Percentiles rank a stretch among this genome's conserved stretches.
These are phyloP conservation scores for Candida sakaeoensis DNA, from an alignment of 805 yeast species.

Conservation along the genomic window DNA sequence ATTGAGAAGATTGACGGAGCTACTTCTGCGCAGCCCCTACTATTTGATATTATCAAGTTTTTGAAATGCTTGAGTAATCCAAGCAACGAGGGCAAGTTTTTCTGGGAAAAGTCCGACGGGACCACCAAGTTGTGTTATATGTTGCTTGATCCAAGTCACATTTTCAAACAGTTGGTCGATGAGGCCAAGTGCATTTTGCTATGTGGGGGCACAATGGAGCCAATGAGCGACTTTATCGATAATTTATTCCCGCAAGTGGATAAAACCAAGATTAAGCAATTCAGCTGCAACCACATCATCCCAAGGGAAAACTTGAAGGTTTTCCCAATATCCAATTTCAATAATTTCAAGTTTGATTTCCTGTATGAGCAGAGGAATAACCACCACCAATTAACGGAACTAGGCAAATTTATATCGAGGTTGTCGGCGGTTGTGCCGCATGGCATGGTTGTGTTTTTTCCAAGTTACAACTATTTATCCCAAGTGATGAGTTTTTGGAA, in stretches of 20 bases:
- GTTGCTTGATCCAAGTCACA: conserved; percentile 73
- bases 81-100: conserved; percentile 72
- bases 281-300: conserved; percentile 81
- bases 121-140: conserved; percentile 54
- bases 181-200: conserved; percentile 66
- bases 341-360: conserved; percentile 48
- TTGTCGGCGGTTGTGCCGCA: conserved; percentile 51
- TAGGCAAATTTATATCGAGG: conserved; percentile 49
- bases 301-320: conserved; percentile 67
- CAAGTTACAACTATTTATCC: conserved; percentile 73
- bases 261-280: conserved; percentile 40
- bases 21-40: conserved; percentile 55
- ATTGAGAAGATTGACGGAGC: conserved; percentile 35
- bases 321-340: conserved; percentile 39
- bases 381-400: conserved; percentile 36
- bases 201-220: conserved; percentile 97
- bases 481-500: conserved; percentile 55
- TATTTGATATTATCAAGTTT: conserved; percentile 66
- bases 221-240: conserved; percentile 66
- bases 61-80: conserved; percentile 67
- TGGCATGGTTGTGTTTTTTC: conserved; percentile 80
- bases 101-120: conserved; percentile 47
- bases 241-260: conserved; percentile 58
- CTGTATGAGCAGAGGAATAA: conserved; percentile 63
- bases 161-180: conserved; percentile 62